Conservation (phyloP, 805 yeast species). For the Danielozyma ontarioensis region DNA sequence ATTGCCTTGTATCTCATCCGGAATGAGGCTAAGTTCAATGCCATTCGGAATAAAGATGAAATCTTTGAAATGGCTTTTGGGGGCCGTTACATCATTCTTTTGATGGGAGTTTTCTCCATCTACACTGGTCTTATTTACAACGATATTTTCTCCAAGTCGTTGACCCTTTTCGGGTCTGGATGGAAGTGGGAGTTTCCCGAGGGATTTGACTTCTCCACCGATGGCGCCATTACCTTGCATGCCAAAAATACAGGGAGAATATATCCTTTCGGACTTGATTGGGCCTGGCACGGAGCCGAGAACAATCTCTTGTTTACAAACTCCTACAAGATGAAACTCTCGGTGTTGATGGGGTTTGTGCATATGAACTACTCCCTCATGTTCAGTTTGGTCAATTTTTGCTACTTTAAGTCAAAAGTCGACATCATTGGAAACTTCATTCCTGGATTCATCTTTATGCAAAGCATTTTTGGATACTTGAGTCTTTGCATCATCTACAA, state of each 20-base stretch:
- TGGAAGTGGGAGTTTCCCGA: slow-evolving; percentile 82
- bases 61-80: slow-evolving; percentile 93
- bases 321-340: slow-evolving; percentile 95
- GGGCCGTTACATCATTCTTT: slow-evolving; percentile 84
- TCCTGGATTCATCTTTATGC: slow-evolving; percentile 94
- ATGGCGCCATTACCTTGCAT: slow-evolving; percentile 35
- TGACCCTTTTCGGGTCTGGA: slow-evolving; percentile 83
- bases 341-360: slow-evolving; percentile 87
- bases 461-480: slow-evolving; percentile 90
- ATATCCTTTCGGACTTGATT: slow-evolving; percentile 85
- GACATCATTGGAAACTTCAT: slow-evolving; percentile 90
- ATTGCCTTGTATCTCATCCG: slow-evolving; percentile 69
- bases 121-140: slow-evolving; percentile 93
- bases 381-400: slow-evolving; percentile 79
- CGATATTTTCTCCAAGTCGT: slow-evolving; percentile 86
- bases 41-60: slow-evolving; percentile 71
- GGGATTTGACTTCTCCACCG: slow-evolving; percentile 60
- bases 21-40: slow-evolving; percentile 66
- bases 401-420: slow-evolving; percentile 61
- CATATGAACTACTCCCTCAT: slow-evolving; percentile 91
- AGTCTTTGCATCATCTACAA: slow-evolving; percentile 83
- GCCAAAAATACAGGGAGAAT: slow-evolving; percentile 51
- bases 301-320: slow-evolving; percentile 85
- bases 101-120: slow-evolving; percentile 95
- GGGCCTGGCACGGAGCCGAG: slow-evolving; percentile 97